A percentile compares a stretch with the other conserved stretches of the same genome.
phyloP scores from a whole-genome alignment of 148 eudicot genomes.

The Amaranthus cruentus region DNA sequence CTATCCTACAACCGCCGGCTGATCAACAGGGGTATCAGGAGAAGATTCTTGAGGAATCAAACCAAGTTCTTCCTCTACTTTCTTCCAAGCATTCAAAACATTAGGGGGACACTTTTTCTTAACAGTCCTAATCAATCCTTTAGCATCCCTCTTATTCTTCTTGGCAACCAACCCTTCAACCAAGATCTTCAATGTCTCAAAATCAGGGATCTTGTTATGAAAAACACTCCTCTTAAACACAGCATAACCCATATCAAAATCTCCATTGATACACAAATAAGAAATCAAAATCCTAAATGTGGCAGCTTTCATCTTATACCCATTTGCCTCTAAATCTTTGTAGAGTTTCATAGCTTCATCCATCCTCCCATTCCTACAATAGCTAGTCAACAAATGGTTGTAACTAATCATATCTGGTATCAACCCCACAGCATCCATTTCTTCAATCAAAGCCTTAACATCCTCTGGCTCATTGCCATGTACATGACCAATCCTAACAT shows the following conservation, averaged over 20 bases:
- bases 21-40: background rate
- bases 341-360: conserved; percentile 65
- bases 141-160: conserved; percentile 47
- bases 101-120: conserved; percentile 73
- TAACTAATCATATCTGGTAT: conserved; percentile 65
- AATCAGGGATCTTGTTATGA: conserved; percentile 68
- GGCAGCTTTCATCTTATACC: conserved; percentile 58
- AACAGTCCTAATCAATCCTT: conserved; percentile 54
- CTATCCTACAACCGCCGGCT: background rate
- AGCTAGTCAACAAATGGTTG: conserved; percentile 65
- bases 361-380: conserved; percentile 58
- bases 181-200: conserved; percentile 58
- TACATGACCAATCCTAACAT: conserved; percentile 52
- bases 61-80: conserved; percentile 60
- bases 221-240: conserved; percentile 70
- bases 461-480: conserved; percentile 46
- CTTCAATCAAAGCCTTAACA: conserved; percentile 59
- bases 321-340: conserved; percentile 42
- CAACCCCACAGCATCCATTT: conserved; percentile 45
- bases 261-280: conserved; percentile 51
- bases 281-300: conserved; percentile 67
- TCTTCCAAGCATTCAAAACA: conserved; percentile 51
- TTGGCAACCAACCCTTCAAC: conserved; percentile 57
- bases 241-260: conserved; percentile 53
- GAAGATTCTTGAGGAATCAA: conserved; percentile 33